Base-by-base conservation (phyloP, 768 basidiomycete species). In the Piloderma croceum region DNA sequence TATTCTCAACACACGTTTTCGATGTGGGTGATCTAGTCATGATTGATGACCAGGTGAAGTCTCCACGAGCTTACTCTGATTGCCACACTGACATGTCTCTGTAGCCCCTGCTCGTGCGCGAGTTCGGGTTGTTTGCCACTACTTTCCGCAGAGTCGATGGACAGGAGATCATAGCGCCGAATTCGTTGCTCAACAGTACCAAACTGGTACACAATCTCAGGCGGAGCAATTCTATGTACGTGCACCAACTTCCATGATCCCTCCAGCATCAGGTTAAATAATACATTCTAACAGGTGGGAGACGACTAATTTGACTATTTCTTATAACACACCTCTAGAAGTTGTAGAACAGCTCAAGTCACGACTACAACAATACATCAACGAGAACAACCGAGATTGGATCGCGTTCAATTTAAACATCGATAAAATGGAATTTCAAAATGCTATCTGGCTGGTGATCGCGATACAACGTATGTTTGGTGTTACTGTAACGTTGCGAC, bases 1-100 rank as follows among this genome's bases (percentile, higher is more conserved):
- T 88, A 43, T 87, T 88, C 58, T 83, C 81, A 1, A 88, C 86
- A 0, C 87, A 89, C 53, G 81, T 85, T n/a, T 89, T 83, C 48
- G 85, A 88, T 55, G 81, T 89, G 6, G 86, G 86, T 6, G 86
- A 90, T 51, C 61, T 88, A 22, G 81, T 89, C 6, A 76, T 89
- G 72, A 87, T 90, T 46, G 87, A 89, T 52, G 78, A 81, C 41
- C 74, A 79, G 59, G 78, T 72, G 57, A 9, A 22, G 20, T 33
- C 11, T 2, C 32, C 17, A 43, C 2, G 50, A 49, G 27, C 15
- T 31, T 4, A 7, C 39, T 31, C 18, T 27, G 22, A 24, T 24
- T 27, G 24, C 24, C 9, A 38, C 29, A 35, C n/a, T 41, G 62
- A 21, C 4, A 6, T 34, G 23, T 34, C 1, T 47, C 57, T 36